These are phyloP conservation scores for Cystofilobasidium ferigula DNA, from an alignment of 768 basidiomycete species.

Conservation along the genomic window DNA sequence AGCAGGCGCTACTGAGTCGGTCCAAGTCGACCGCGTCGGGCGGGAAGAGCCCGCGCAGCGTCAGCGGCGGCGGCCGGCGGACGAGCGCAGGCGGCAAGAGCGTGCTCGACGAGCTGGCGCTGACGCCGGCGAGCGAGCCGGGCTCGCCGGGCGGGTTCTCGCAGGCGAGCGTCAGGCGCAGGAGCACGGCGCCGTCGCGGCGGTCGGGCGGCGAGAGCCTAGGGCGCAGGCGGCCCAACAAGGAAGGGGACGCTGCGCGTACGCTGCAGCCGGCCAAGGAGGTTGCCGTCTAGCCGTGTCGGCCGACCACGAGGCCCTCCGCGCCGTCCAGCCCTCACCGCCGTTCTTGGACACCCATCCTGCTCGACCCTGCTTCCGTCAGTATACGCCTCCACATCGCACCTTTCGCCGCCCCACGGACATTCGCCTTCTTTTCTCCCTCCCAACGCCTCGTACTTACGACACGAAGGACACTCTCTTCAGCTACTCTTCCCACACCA, in stretches of 20 bases:
- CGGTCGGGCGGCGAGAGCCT: background rate
- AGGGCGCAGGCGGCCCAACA: background rate
- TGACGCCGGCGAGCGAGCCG: background rate
- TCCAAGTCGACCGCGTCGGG: conserved; percentile 12
- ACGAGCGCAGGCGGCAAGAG: conserved; percentile 1
- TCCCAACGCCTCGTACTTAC: no score
- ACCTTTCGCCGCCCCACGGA: no score
- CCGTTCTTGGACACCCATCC: no score
- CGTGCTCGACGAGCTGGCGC: background rate
- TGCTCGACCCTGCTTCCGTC: no score
- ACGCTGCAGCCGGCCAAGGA: background rate
- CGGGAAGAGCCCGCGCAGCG: background rate
- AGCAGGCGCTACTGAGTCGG: conserved; percentile 9
- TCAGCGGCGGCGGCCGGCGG: background rate
- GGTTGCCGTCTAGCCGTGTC: background rate
- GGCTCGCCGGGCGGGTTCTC: background rate
- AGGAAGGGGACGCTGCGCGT: background rate
- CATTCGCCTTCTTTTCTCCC: background rate
- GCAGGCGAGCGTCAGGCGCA: background rate
- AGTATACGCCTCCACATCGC: no score
- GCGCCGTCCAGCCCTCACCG: no score
- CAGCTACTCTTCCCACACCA: no score
- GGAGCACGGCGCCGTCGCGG: background rate
- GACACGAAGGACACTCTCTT: background rate
- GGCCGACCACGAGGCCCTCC: background rate